Evolutionary conservation across 1,284 basidiomycete genomes (phyloP), one percentile per base, ranked within the genome.

Genomic region (Exsudoporus floridanus): DNA sequence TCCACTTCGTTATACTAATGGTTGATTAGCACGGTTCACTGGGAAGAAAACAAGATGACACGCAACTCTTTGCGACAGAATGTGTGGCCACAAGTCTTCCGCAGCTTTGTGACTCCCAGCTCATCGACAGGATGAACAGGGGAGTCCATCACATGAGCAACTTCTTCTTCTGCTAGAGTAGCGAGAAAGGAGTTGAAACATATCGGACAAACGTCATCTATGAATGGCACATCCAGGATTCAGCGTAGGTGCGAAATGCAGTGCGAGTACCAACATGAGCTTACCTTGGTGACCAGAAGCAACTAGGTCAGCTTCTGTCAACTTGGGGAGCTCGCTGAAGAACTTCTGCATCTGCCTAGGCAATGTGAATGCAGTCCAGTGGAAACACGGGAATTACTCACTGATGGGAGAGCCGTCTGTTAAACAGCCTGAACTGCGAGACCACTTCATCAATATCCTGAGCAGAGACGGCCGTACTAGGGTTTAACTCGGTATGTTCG

Each of bases 1-100:
- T 78, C 85, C 86, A 88, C 57, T 79, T 82, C 12, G 75, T 72
- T 46, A 88, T 84, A 64, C 86, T 88, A 39, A 41, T 19, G 18
- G 14, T 46, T 33, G 5, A 30, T 70, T 13, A 63, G 57, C 34
- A 50, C 21, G 44, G 31, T 52, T 45, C 47, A 54, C 50, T n/a
- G 36, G 37, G 14, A 34, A 44, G 41, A 38, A 18, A 38, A 52
- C 25, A 6, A 36, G 48, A 51, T 4, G 8, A 49, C 16, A 63
- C 66, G 60, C 59, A 69, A 89, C 88, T 90, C 88, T 72, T 80
- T 82, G 58, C 84, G 78, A 65, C 88, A 90, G 62, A 90, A 90
- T 18, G 86, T 59, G 64, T 90, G 88, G 7, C 82, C 81, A 60
- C 88, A 90, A 25, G 84, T 74, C 48, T 59, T 79, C 65, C 44